These are phyloP conservation scores for Fusarium keratoplasticum DNA, from an alignment of 2,329 filamentous ascomycete species.

Conservation along the genomic window DNA sequence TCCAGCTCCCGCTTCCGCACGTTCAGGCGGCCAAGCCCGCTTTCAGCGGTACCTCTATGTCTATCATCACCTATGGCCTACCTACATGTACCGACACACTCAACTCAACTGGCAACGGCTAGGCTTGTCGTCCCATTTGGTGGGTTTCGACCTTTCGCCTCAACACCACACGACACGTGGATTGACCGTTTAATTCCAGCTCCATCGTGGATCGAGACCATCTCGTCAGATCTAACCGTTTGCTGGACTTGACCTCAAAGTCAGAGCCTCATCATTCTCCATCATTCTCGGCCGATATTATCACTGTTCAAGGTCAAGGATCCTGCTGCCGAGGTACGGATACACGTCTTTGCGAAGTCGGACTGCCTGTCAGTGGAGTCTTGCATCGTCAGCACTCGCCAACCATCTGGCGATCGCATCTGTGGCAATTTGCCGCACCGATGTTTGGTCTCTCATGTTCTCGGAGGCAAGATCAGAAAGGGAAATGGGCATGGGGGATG, in stretches of 20 bases:
- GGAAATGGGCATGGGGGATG: slow-evolving; percentile 21
- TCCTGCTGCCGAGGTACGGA: neutral
- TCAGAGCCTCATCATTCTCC: neutral
- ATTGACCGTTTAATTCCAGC: slow-evolving; percentile 10
- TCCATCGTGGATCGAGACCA: neutral
- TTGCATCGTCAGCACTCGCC: slow-evolving; percentile 13
- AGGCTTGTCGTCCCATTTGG: neutral
- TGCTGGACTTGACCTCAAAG: slow-evolving; percentile 2
- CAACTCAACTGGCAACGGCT: slow-evolving; percentile 10
- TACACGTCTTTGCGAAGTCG: slow-evolving; percentile 27
- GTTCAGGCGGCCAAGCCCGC: neutral
- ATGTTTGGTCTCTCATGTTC: slow-evolving; percentile 2
- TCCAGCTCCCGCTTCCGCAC: slow-evolving; percentile 16
- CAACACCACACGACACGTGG: neutral
- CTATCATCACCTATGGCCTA: neutral
- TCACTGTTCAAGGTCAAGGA: neutral
- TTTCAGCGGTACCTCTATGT: neutral
- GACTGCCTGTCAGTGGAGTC: slow-evolving; percentile 22
- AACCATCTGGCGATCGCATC: slow-evolving; percentile 9
- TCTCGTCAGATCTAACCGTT: neutral
- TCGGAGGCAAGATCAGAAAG: slow-evolving; percentile 17
- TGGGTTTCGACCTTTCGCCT: slow-evolving; percentile 6
- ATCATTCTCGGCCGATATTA: neutral
- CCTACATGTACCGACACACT: neutral
- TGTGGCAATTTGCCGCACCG: slow-evolving; percentile 21